Evolutionary conservation across 768 basidiomycete species (phyloP).

Genomic region (Phylloporus scabripes): DNA sequence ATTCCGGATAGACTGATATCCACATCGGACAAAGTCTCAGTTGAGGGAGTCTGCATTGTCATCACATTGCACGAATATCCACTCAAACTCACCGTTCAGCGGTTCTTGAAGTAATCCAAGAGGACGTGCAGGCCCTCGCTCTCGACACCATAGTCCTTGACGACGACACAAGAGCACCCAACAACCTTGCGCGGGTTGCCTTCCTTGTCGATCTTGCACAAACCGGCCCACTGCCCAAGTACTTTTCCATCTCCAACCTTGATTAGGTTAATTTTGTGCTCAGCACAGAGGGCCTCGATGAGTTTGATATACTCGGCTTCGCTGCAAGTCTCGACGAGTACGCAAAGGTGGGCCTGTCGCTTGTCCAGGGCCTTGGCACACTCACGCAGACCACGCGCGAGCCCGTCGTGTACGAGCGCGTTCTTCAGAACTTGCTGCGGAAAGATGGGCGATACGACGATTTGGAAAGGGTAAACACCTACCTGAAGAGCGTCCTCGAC

Average conservation of each 20-base stretch:
- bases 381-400: conserved; percentile 96
- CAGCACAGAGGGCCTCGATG: conserved; percentile 97
- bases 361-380: conserved; percentile 98
- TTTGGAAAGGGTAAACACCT: conserved; percentile 8
- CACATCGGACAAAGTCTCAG: conserved; percentile 65
- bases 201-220: conserved; percentile 99
- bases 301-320: conserved; percentile 99
- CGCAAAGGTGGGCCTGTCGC: conserved; percentile 96
- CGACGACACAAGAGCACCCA: conserved; percentile 90
- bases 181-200: conserved; percentile 97
- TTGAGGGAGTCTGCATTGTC: conserved; percentile 92
- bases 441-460: not conserved
- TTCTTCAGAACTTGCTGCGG: conserved; percentile 96
- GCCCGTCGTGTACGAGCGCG: conserved; percentile 95
- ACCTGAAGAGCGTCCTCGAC: conserved; percentile 95
- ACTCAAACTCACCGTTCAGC: conserved; percentile 43
- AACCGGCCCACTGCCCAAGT: conserved; percentile 96
- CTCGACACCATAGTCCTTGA: conserved; percentile 96
- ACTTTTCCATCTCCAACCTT: conserved; percentile 98
- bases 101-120: conserved; percentile 95
- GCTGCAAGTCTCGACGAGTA: conserved; percentile 97
- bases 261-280: conserved; percentile 99
- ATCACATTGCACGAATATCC: conserved; percentile 39
- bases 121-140: conserved; percentile 92
- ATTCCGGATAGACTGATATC: conserved; percentile 38